Conservation (phyloP, 1,284 basidiomycete species). For the Leccinum cinnamomeum region DNA sequence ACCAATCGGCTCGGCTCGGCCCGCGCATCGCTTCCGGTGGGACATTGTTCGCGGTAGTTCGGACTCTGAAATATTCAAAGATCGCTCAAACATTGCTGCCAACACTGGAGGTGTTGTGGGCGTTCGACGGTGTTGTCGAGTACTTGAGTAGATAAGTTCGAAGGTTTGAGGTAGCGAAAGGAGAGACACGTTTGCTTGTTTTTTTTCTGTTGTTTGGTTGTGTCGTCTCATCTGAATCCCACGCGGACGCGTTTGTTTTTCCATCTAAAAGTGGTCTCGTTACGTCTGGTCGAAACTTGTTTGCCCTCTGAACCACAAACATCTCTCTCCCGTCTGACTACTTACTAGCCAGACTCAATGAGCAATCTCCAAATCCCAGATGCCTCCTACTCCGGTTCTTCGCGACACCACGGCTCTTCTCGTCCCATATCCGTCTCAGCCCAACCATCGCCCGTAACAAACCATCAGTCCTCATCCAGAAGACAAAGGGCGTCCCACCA, state of each 20-base stretch:
- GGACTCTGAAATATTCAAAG: conserved; percentile 28
- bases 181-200: too few relatives aligned
- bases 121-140: not conserved
- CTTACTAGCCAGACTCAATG: conserved; percentile 17
- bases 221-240: conserved; percentile 7
- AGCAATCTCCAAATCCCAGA: conserved; percentile 49
- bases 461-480: conserved; percentile 41
- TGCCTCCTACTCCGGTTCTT: conserved; percentile 44
- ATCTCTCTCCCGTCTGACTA: not conserved
- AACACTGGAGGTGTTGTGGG: not conserved
- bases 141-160: too few relatives aligned
- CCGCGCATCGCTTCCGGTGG: conserved; percentile 26
- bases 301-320: conserved; percentile 3
- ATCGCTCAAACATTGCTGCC: conserved; percentile 6
- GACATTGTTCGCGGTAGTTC: conserved; percentile 13
- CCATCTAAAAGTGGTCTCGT: conserved; percentile 12
- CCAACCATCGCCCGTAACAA: conserved; percentile 41
- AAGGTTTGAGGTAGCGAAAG: too few relatives aligned
- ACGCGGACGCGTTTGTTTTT: conserved; percentile 25
- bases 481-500: conserved; percentile 54
- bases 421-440: conserved; percentile 46
- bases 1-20: conserved; percentile 13
- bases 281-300: conserved; percentile 2
- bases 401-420: conserved; percentile 39
- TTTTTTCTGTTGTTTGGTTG: conserved; percentile 3